Base-by-base conservation (phyloP, 2,329 filamentous ascomycete genomes). In the Fusarium citri region DNA sequence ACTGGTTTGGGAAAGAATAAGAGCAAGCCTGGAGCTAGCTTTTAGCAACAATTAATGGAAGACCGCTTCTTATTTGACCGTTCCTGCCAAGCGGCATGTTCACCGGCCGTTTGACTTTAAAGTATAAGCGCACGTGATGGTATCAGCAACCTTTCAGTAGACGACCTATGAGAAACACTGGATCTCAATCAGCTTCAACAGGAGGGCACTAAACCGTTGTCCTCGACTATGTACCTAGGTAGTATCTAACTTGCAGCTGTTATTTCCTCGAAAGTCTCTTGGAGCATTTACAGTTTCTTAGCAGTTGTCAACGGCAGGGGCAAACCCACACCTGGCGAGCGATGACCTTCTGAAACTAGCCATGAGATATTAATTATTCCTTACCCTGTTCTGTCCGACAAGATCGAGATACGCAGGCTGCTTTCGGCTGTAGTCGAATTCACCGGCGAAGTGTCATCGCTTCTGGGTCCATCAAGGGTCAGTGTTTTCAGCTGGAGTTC, bases 361-460 rank as follows among this genome's bases (percentile, higher is more conserved):
- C 40, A 56, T 37, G 28, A 67, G 31, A 64, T 40, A 55, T 59
- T 31, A n/a, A 20, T 25, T 62, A 31, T 59, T 42, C 11, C 26
- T 18, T 23, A 14, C 34, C n/a, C 23, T 53, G 34, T 54, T 59
- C 42, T 58, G 37, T 20, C 41, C 25, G 34, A 43, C 18, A 31
- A 30, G 53, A 49, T 25, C 46, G 30, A 48, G 43, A 66, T 69
- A 57, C 30, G 48, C 34, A 55, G 37, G 48, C 40, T 48, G 55
- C 59, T 62, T 37, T 43, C 46, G 31, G 15, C 28, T 26, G 50
- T 49, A 26, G 30, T 20, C 43, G 23, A 20, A 54, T 22, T 40
- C 53, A 70, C 56, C 56, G 53, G 59, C 7, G 25, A 37, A 51
- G 66, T 67, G 18, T 49, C 61, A 70, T 57, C 25, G 45, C 25